Conservation (phyloP, 768 basidiomycete species). For the Mrakia blollopis region DNA sequence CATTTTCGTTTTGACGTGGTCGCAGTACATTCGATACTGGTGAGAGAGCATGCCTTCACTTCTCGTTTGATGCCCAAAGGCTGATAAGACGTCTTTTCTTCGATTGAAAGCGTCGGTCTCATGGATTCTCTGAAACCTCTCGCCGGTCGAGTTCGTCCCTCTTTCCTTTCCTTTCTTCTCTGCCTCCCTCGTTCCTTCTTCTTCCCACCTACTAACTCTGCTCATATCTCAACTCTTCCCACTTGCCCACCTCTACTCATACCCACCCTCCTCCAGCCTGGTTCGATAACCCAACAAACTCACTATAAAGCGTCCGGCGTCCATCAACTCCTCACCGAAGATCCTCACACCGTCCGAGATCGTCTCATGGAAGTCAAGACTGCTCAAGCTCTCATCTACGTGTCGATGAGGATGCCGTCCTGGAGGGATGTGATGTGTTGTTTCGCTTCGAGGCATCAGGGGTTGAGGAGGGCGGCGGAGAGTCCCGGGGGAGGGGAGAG, state of each 20-base stretch:
- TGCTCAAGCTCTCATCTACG: neutral
- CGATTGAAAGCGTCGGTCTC: neutral
- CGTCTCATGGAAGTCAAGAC: neutral
- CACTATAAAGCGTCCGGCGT: neutral
- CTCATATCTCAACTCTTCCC: too few species aligned
- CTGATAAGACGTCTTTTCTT: neutral
- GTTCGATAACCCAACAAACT: slow-evolving; percentile 7
- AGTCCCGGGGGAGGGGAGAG: neutral
- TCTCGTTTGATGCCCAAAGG: neutral
- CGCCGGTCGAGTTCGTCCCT: neutral
- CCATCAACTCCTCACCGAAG: neutral
- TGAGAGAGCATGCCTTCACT: too few species aligned
- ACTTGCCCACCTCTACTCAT: neutral
- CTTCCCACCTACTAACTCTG: too few species aligned
- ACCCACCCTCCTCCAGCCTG: neutral
- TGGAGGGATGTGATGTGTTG: slow-evolving; percentile 14
- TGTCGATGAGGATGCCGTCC: neutral
- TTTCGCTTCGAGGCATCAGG: slow-evolving; percentile 3
- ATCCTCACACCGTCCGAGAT: neutral
- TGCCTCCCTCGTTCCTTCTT: too few species aligned
- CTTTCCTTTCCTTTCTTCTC: neutral
- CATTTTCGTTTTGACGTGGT: neutral
- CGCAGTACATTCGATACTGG: slow-evolving; percentile 10
- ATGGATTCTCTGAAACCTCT: slow-evolving; percentile 2
- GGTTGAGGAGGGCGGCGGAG: neutral